Evolutionary conservation across 2,329 filamentous ascomycete species (phyloP).

Genomic region (Fusarium tupiense): DNA sequence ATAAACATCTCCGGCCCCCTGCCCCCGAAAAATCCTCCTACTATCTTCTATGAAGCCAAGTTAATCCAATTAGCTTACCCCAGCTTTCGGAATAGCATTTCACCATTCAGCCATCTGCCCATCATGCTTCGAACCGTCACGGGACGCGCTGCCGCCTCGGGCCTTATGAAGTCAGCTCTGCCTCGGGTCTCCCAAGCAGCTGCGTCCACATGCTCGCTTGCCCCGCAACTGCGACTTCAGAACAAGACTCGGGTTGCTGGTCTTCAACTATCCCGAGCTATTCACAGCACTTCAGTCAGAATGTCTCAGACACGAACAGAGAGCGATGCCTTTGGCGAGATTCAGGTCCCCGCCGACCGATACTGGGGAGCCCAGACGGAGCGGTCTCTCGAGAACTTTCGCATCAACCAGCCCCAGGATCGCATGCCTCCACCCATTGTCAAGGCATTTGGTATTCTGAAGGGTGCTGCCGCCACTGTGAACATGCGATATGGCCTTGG

Average conservation of each 20-base stretch:
- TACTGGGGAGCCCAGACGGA: constrained; percentile 99
- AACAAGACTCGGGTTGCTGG: constrained; percentile 20
- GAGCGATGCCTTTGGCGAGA: constrained; percentile 97
- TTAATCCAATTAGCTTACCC: no score
- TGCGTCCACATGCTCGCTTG: constrained; percentile 39
- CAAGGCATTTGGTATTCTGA: constrained; percentile 94
- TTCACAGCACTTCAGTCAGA: constrained; percentile 58
- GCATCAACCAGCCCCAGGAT: constrained; percentile 99
- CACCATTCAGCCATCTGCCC: constrained; percentile 28
- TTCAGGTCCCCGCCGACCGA: constrained; percentile 89
- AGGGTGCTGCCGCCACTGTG: constrained; percentile 93
- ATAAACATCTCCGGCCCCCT: no score
- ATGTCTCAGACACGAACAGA: constrained; percentile 79
- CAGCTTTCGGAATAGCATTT: constrained; percentile 21
- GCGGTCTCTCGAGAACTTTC: constrained; percentile 96
- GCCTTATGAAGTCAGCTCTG: constrained; percentile 37
- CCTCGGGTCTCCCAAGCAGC: constrained; percentile 40
- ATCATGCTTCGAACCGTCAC: constrained; percentile 44
- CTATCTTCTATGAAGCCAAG: no score
- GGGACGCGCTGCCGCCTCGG: constrained; percentile 41
- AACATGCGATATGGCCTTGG: constrained; percentile 95
- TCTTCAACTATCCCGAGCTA: constrained; percentile 38
- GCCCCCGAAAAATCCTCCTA: no score
- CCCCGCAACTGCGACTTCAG: constrained; percentile 41
- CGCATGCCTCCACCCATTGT: constrained; percentile 95